Conservation (phyloP, 257 asterid genomes). For the Capsicum chinense region DNA sequence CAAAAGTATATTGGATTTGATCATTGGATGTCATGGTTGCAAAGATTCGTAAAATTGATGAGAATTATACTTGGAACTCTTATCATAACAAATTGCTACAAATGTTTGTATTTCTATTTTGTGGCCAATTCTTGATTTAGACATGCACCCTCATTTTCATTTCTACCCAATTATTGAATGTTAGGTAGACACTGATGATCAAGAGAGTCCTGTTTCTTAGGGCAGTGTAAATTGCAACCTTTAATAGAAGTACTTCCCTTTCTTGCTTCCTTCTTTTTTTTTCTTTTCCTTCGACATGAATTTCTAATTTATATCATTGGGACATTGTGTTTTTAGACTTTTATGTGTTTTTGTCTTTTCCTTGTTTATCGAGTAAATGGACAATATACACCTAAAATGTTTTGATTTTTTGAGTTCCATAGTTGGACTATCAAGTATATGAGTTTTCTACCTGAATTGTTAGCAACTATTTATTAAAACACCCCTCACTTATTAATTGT, state of each 20-base stretch:
- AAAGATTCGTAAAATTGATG: background rate
- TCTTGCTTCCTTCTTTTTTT: background rate
- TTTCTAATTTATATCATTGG: background rate
- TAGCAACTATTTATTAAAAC: too few species aligned
- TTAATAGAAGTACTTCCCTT: slow-evolving; percentile 25
- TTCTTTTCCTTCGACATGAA: background rate
- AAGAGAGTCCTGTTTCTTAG: slow-evolving; percentile 42
- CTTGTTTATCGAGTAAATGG: too few species aligned
- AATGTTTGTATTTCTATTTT: background rate
- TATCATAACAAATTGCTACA: background rate
- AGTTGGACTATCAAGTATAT: too few species aligned
- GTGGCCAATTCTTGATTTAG: background rate
- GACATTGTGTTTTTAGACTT: background rate
- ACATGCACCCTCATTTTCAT: background rate
- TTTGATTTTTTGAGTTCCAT: too few species aligned
- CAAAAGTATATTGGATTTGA: background rate
- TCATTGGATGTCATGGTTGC: background rate
- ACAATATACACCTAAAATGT: too few species aligned
- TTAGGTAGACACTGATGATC: background rate
- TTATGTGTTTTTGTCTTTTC: too few species aligned
- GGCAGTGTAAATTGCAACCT: slow-evolving; percentile 37
- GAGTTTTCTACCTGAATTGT: too few species aligned
- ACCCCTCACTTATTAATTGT: too few species aligned
- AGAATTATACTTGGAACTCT: background rate
- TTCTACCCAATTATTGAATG: background rate